Evolutionary conservation across 495 filamentous ascomycete genomes (phyloP), one percentile per base, ranked within the genome.

Genomic region (Lentithecium fluviatile): DNA sequence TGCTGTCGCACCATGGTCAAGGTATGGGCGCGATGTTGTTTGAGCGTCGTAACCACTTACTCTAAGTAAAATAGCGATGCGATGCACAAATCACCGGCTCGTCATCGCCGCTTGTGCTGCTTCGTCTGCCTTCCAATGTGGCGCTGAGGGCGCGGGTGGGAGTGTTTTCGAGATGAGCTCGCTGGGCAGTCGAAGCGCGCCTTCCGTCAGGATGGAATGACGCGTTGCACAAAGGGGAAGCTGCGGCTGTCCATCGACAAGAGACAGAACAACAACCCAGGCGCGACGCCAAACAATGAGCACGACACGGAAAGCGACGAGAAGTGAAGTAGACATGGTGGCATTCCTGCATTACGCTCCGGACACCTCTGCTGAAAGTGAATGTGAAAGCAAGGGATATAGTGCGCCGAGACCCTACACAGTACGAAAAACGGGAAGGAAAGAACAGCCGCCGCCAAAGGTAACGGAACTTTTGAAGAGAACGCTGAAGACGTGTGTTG

Each of bases 321-420:
- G 15, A 15, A 15, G 40, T n/a, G 40, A 43, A 52, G 49, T 38
- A n/a, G 49, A 52, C 29, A 37, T 19, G 29, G 13, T 52, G 15
- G 49, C 49, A 52, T 52, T 52, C 1, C 49, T 52, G 49, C 49
- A 43, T n/a, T 52, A 52, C 49, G 17, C 36, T 20, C 49, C 29
- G 26, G 7, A 12, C 19, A 24, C 40, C 19, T 43, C 19, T 43
- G 40, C 40, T 43, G 40, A 15, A 15, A 10, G 29, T 32, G 10
- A 32, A 15, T 6, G 15, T 43, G 40, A 43, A 43, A 20, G 15
- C 13, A 43, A 20, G 40, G 40, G 40, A 43, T 43, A 43, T 43
- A 43, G 40, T 43, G 40, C 40, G 40, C 40, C 40, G 13, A 20
- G 40, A 43, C 6, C 40, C 19, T 15, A 38, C 47, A 23, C n/a